phyloP scores from a whole-genome alignment of 768 basidiomycete genomes.

The Phaeotremella skinneri region DNA sequence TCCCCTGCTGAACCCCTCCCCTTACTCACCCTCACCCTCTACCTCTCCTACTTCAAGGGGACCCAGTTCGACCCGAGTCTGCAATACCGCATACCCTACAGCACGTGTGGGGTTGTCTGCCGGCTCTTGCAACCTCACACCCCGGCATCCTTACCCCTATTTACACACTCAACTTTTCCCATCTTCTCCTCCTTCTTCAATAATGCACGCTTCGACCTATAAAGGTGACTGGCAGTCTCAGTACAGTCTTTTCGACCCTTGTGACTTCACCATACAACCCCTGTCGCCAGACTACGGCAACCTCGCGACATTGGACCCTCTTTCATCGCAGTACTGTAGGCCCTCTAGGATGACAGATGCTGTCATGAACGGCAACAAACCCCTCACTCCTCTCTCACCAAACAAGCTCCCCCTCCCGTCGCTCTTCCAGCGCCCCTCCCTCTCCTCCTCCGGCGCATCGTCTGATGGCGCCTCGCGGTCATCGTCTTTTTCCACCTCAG shows the following conservation, averaged over 20 bases:
- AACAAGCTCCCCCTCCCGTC: no score
- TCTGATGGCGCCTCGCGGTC: neutral
- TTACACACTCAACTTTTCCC: no score
- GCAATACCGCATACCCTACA: no score
- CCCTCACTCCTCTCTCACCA: neutral
- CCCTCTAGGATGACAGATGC: no score
- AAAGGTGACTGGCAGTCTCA: neutral
- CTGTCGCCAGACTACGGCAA: no score
- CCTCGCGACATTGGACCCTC: no score
- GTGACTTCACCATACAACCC: no score
- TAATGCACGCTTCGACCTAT: neutral
- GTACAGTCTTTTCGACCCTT: neutral
- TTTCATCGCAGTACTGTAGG: no score
- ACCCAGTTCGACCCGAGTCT: neutral
- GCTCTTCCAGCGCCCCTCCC: neutral
- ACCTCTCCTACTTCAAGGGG: neutral
- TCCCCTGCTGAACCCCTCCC: no score
- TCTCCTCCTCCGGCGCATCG: neutral
- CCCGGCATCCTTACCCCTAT: no score
- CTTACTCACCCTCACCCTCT: neutral
- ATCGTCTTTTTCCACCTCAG: neutral
- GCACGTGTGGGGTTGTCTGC: no score
- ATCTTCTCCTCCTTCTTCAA: neutral
- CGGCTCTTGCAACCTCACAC: no score
- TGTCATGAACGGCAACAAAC: neutral